A percentile compares a stretch with the other conserved stretches of the same genome.
phyloP scores from a whole-genome alignment of 306 rosid genomes.

The Trifolium subterraneum region DNA sequence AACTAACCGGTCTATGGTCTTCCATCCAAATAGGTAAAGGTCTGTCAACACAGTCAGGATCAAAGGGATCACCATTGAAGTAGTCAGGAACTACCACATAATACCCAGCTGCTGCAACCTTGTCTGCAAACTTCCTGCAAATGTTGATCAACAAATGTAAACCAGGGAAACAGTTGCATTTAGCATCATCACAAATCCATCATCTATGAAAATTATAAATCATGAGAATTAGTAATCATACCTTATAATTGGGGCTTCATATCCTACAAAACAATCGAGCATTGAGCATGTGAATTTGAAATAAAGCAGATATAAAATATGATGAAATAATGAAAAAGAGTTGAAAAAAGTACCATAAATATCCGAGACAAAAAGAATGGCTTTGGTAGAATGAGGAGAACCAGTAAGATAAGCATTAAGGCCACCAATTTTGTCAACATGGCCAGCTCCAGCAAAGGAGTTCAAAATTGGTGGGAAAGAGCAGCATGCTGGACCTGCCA shows the following conservation, averaged over 20 bases:
- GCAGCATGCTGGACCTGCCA: conserved; percentile 70
- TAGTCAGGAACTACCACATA: conserved; percentile 69
- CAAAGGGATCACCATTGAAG: conserved; percentile 62
- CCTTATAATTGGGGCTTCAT: conserved; percentile 73
- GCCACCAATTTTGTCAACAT: conserved; percentile 59
- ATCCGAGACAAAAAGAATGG: conserved; percentile 60
- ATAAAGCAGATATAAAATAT: not conserved
- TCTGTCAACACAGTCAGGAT: conserved; percentile 41
- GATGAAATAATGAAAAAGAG: not conserved
- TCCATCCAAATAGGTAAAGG: conserved; percentile 59
- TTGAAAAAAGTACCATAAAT: conserved; percentile 48
- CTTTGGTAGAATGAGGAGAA: conserved; percentile 56
- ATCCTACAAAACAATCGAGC: conserved; percentile 54
- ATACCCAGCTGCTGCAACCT: conserved; percentile 67
- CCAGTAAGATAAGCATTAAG: conserved; percentile 60
- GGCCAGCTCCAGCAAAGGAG: conserved; percentile 64
- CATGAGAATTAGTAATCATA: conserved; percentile 28
- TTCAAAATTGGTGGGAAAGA: conserved; percentile 68
- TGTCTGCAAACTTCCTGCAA: conserved; percentile 74
- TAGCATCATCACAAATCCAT: not conserved
- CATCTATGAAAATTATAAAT: not conserved
- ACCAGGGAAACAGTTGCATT: not conserved
- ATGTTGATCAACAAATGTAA: conserved; percentile 16
- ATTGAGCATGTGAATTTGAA: not conserved
- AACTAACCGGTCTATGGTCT: conserved; percentile 61